Conservation (phyloP, 352 stramenopile species). For the Pythium volutum region DNA sequence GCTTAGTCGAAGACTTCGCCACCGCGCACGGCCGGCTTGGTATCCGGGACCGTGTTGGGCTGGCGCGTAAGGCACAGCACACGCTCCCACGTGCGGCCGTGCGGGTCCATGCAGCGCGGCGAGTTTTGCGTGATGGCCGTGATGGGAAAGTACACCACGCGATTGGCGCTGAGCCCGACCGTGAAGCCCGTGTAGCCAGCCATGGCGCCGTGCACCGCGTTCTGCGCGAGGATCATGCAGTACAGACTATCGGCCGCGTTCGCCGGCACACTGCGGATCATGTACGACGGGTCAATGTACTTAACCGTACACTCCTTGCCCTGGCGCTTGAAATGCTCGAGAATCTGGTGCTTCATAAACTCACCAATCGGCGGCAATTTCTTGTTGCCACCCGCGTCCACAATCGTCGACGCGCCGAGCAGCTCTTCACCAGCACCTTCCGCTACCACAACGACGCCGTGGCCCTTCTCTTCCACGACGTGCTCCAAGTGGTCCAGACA, state of each 20-base stretch:
- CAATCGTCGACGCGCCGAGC: slow-evolving; percentile 88
- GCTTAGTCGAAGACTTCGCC: slow-evolving; percentile 68
- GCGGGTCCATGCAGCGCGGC: slow-evolving; percentile 85
- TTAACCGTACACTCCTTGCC: slow-evolving; percentile 92
- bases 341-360: slow-evolving; percentile 95
- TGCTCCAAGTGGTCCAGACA: slow-evolving; percentile 91
- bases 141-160: slow-evolving; percentile 91
- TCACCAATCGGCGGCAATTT: slow-evolving; percentile 95
- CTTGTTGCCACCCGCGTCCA: slow-evolving; percentile 93
- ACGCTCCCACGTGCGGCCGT: slow-evolving; percentile 91
- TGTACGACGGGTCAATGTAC: slow-evolving; percentile 99
- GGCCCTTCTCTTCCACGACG: slow-evolving; percentile 93
- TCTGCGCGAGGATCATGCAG: slow-evolving; percentile 98
- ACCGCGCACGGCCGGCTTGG: slow-evolving; percentile 37
- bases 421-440: slow-evolving; percentile 96
- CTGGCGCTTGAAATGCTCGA: slow-evolving; percentile 91
- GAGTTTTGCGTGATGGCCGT: slow-evolving; percentile 85
- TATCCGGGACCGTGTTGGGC: slow-evolving; percentile 85
- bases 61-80: slow-evolving; percentile 94
- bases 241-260: slow-evolving; percentile 94
- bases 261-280: slow-evolving; percentile 93
- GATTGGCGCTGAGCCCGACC: slow-evolving; percentile 97
- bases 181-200: slow-evolving; percentile 97
- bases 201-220: slow-evolving; percentile 98
- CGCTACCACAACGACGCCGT: slow-evolving; percentile 97